phyloP scores from a whole-genome alignment of 768 basidiomycete species.

The Boletus sp. region DNA sequence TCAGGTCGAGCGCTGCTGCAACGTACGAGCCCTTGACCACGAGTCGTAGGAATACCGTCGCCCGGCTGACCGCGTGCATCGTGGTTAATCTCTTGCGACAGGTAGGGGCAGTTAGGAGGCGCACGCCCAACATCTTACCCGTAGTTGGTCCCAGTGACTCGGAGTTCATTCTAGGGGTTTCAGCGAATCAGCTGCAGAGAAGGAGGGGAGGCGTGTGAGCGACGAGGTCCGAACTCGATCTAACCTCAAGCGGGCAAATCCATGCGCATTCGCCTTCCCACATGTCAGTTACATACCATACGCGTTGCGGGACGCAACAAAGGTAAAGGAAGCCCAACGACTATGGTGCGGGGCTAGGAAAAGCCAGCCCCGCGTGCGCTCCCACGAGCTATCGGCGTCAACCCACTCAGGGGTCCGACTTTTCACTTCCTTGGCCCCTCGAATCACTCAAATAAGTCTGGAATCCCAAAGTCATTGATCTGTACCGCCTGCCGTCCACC shows the following conservation, averaged over 20 bases:
- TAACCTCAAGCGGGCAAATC: slow-evolving; percentile 8
- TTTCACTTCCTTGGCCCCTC: slow-evolving; percentile 16
- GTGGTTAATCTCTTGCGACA: slow-evolving; percentile 25
- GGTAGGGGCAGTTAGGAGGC: background rate
- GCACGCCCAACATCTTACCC: background rate
- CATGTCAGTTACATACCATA: slow-evolving; percentile 3
- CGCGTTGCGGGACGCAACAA: slow-evolving; percentile 4
- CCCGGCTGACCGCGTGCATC: slow-evolving; percentile 18
- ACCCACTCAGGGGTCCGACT: slow-evolving; percentile 32
- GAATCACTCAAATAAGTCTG: slow-evolving; percentile 29
- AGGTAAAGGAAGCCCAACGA: background rate
- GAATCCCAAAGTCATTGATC: slow-evolving; percentile 32
- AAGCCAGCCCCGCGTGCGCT: slow-evolving; percentile 13
- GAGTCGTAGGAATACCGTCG: slow-evolving; percentile 10
- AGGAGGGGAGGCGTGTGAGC: slow-evolving; percentile 22
- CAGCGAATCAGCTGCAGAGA: slow-evolving; percentile 8
- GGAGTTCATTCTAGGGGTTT: slow-evolving; percentile 13
- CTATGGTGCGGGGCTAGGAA: background rate
- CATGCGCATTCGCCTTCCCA: slow-evolving; percentile 6
- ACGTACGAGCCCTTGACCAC: slow-evolving; percentile 5
- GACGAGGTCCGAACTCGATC: slow-evolving; percentile 21
- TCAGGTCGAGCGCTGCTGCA: background rate
- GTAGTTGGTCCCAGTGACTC: slow-evolving; percentile 12
- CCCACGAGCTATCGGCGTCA: slow-evolving; percentile 27
- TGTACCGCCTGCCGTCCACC: slow-evolving; percentile 31